Conservation (phyloP, 1,139 yeast genomes). For the Hemisphaericaspora xylanilytica region DNA sequence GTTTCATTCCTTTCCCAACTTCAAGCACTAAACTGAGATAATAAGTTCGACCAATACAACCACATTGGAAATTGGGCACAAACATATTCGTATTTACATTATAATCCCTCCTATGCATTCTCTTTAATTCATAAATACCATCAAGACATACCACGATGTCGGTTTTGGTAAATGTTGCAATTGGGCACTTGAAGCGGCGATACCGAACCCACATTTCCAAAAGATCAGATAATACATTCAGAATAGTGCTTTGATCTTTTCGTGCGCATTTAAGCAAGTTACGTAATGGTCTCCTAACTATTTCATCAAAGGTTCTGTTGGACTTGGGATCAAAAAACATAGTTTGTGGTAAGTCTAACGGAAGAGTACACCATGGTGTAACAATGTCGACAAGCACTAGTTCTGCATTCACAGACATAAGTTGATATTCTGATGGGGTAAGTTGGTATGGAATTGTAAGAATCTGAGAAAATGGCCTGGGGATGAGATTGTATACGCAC, state of each 20-base stretch:
- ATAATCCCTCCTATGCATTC: background rate
- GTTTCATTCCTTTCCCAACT: background rate
- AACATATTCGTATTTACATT: background rate
- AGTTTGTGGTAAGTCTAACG: background rate
- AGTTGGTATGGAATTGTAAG: background rate
- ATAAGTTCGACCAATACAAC: background rate
- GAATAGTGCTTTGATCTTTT: background rate
- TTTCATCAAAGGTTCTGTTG: background rate
- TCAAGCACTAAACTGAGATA: background rate
- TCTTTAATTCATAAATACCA: background rate
- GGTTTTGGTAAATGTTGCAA: background rate
- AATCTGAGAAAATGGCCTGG: background rate
- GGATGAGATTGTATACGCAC: background rate
- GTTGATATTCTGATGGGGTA: background rate
- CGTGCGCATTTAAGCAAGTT: background rate
- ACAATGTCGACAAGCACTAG: background rate
- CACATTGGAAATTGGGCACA: constrained; percentile 1
- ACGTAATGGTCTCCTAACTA: background rate
- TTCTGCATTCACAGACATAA: background rate
- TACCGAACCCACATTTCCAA: background rate
- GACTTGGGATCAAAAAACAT: constrained; percentile 1
- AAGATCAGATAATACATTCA: background rate
- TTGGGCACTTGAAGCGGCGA: background rate
- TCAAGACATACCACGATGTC: background rate
- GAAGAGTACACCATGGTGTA: background rate